Evolutionary conservation across 306 rosid species (phyloP), one percentile per base, ranked within the genome.

Genomic region (Begonia loranthoides): DNA sequence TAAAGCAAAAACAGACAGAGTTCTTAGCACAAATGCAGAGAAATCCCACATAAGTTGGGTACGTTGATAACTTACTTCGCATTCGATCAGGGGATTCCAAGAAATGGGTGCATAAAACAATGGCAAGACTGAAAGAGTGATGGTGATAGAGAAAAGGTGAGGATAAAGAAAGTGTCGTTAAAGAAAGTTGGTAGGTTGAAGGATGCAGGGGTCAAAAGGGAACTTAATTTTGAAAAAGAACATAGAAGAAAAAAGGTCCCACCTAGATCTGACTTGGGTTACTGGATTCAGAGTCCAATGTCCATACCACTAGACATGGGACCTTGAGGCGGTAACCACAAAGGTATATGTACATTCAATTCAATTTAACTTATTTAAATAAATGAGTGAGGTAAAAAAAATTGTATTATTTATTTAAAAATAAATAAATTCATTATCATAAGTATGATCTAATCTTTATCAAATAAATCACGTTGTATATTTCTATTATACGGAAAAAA

Each of bases 141-240:
- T 36, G 50, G 41, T 50, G 52, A 45, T 14, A 45, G 41, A 57
- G 28, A 28, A 45, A 38, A 41, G 61, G 10, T 1, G 52, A 45
- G 45, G 61, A 45, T n/a, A 45, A 45, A 21, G 61, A 50, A 22
- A 57, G 45, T 51, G 61, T 51, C 61, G 45, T 57, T n/a, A 43
- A 45, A 45, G n/a, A 51, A 41, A 57, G 15, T 22, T 45, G 45
- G 61, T 5, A 10, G 60, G 5, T 40, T 17, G 21, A 46, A 43
- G 10, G 1, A 45, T 14, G 51, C 34, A 38, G 16, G 50, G 79
- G 57, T 68, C 56, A 51, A 67, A 73, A 76, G 52, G 66, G 55
- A 58, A 59, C 41, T 64, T 66, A 62, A n/a, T n/a, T n/a, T 51
- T 3, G 13, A n/a, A n/a, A n/a, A n/a, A n/a, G n/a, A n/a, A n/a